phyloP scores from a whole-genome alignment of 2,329 filamentous ascomycete genomes.

The Coniochaeta hoffmannii region DNA sequence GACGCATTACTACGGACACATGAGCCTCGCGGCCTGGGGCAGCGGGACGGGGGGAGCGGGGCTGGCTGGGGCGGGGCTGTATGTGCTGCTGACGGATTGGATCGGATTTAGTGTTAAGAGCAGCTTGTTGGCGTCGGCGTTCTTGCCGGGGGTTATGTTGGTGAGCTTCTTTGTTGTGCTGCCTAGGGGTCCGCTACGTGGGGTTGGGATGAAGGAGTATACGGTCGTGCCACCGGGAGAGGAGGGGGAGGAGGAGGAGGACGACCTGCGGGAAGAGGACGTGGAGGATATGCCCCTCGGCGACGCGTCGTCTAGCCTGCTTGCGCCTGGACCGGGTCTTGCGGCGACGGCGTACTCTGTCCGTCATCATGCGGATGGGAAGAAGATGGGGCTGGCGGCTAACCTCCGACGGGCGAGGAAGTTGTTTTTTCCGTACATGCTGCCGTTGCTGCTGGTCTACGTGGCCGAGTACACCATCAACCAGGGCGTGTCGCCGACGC shows the following conservation, averaged over 20 bases:
- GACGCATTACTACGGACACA: slow-evolving; percentile 86
- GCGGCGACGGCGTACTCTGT: slow-evolving; percentile 32
- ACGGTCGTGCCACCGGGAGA: slow-evolving; percentile 26
- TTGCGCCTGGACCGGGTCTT: slow-evolving; percentile 34
- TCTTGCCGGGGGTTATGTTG: slow-evolving; percentile 75
- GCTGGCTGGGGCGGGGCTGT: slow-evolving; percentile 77
- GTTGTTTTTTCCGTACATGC: slow-evolving; percentile 76
- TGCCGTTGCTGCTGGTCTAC: slow-evolving; percentile 86
- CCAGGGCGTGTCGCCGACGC: slow-evolving; percentile 82
- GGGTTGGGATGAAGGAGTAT: slow-evolving; percentile 31
- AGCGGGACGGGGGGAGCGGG: slow-evolving; percentile 88
- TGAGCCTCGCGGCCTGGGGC: slow-evolving; percentile 85
- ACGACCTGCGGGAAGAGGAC: slow-evolving; percentile 25
- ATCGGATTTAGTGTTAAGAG: slow-evolving; percentile 65
- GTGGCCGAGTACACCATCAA: slow-evolving; percentile 97
- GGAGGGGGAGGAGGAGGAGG: slow-evolving; percentile 22
- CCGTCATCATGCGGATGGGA: slow-evolving; percentile 17
- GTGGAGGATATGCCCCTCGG: slow-evolving; percentile 25
- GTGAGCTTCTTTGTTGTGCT: slow-evolving; percentile 78
- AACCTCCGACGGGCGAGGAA: slow-evolving; percentile 59
- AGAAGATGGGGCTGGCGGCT: slow-evolving; percentile 22
- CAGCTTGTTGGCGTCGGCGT: slow-evolving; percentile 71
- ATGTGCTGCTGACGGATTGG: slow-evolving; percentile 78
- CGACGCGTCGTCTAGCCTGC: slow-evolving; percentile 39
- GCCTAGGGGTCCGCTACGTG: slow-evolving; percentile 58